Percentiles rank a stretch among this genome's conserved stretches.
These are phyloP conservation scores for Euphorbia peplus DNA, from an alignment of 345 rosid species.

Conservation along the genomic window DNA sequence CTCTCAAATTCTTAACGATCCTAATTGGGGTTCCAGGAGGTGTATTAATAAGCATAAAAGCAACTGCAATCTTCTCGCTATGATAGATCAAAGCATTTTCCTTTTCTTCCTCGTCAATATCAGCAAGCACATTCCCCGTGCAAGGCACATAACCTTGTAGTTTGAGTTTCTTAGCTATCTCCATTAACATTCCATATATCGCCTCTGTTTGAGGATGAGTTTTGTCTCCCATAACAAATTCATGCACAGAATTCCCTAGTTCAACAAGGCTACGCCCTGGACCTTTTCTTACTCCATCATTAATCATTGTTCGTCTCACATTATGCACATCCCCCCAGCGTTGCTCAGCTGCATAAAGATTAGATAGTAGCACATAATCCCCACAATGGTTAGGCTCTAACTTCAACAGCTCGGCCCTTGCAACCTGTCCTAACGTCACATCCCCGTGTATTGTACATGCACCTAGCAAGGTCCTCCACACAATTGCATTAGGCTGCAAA, in stretches of 20 bases:
- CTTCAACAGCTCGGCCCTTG: slow-evolving; percentile 42
- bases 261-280: slow-evolving; percentile 77
- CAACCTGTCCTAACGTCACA: slow-evolving; percentile 56
- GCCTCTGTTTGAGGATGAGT: slow-evolving; percentile 53
- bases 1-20: slow-evolving; percentile 71
- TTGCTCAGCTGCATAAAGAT: slow-evolving; percentile 69
- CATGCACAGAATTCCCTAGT: slow-evolving; percentile 58
- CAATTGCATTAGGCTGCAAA: slow-evolving; percentile 60
- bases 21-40: slow-evolving; percentile 52
- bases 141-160: slow-evolving; percentile 60
- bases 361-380: slow-evolving; percentile 77
- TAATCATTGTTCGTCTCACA: slow-evolving; percentile 56
- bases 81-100: slow-evolving; percentile 66
- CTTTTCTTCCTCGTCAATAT: slow-evolving; percentile 83
- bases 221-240: slow-evolving; percentile 67
- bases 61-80: slow-evolving; percentile 82
- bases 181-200: slow-evolving; percentile 52
- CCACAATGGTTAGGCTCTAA: slow-evolving; percentile 77
- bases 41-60: slow-evolving; percentile 67
- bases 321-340: slow-evolving; percentile 74
- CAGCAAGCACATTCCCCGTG: slow-evolving; percentile 52
- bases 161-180: slow-evolving; percentile 54
- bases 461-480: slow-evolving; percentile 78
- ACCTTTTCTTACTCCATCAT: slow-evolving; percentile 57
- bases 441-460: slow-evolving; percentile 67